A percentile compares a stretch with the other conserved stretches of the same genome.
phyloP scores from a whole-genome alignment of 306 rosid genomes.

The Prunus fruticosa region DNA sequence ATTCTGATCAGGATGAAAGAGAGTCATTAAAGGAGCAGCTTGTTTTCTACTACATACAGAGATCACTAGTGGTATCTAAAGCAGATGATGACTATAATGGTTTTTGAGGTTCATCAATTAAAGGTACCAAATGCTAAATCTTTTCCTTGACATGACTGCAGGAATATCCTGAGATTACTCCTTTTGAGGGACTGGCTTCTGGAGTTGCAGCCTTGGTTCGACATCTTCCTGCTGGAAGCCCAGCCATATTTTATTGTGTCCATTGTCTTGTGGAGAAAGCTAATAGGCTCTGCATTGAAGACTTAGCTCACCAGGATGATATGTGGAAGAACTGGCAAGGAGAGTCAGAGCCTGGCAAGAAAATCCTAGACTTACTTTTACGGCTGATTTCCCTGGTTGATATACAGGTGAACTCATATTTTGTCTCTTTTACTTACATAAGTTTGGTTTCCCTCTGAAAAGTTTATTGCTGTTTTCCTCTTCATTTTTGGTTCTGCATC shows the following conservation, averaged over 20 bases:
- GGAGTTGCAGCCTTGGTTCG: slow-evolving; percentile 77
- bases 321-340: slow-evolving; percentile 77
- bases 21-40: slow-evolving; percentile 82
- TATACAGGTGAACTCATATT: slow-evolving; percentile 55
- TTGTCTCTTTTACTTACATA: background rate
- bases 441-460: background rate
- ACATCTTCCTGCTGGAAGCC: slow-evolving; percentile 93
- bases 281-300: slow-evolving; percentile 49
- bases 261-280: slow-evolving; percentile 68
- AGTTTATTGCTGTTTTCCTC: background rate
- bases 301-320: slow-evolving; percentile 44
- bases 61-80: slow-evolving; percentile 64
- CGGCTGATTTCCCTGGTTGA: slow-evolving; percentile 76
- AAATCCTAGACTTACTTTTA: slow-evolving; percentile 71
- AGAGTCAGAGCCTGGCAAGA: slow-evolving; percentile 82
- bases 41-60: slow-evolving; percentile 73
- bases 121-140: slow-evolving; percentile 5
- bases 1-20: slow-evolving; percentile 43
- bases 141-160: slow-evolving; percentile 33
- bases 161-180: slow-evolving; percentile 88
- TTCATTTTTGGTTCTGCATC: background rate
- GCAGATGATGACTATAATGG: background rate
- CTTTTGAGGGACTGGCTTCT: slow-evolving; percentile 94
- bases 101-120: slow-evolving; percentile 6
- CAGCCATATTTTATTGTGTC: slow-evolving; percentile 74